phyloP scores from a whole-genome alignment of 1,284 basidiomycete species.

The Ganoderma lucidum region DNA sequence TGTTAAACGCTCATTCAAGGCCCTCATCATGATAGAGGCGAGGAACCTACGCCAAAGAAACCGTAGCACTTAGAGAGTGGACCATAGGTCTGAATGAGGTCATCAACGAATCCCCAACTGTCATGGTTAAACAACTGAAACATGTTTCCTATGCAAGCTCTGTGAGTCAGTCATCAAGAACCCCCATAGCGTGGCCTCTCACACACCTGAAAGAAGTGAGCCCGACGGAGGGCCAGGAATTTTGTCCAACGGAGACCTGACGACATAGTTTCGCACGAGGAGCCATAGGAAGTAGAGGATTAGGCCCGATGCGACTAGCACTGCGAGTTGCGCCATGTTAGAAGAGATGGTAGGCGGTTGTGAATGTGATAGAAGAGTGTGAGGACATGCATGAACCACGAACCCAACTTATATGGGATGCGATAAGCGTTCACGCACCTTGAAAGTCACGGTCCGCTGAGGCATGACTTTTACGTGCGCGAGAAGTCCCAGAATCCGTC shows the following conservation, averaged over 20 bases:
- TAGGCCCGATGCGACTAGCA: neutral
- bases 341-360: neutral
- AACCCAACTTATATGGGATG: neutral
- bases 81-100: neutral
- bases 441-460: neutral
- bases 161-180: neutral
- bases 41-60: slow-evolving; percentile 9
- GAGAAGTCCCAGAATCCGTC: neutral
- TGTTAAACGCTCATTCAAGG: neutral
- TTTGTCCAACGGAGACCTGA: slow-evolving; percentile 29
- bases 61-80: neutral
- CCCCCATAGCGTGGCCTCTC: neutral
- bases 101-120: slow-evolving; percentile 2
- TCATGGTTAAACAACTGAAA: slow-evolving; percentile 8
- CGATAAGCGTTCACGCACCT: neutral
- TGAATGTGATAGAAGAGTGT: neutral
- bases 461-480: neutral
- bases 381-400: neutral
- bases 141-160: slow-evolving; percentile 4
- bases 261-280: neutral
- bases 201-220: slow-evolving; percentile 32
- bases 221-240: slow-evolving; percentile 34
- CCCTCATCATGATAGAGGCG: neutral
- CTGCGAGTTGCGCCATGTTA: neutral
- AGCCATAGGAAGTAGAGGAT: slow-evolving; percentile 1